Percentiles rank a stretch among this genome's conserved stretches.
phyloP scores from a whole-genome alignment of 306 rosid genomes.

The Albizia julibrissin region DNA sequence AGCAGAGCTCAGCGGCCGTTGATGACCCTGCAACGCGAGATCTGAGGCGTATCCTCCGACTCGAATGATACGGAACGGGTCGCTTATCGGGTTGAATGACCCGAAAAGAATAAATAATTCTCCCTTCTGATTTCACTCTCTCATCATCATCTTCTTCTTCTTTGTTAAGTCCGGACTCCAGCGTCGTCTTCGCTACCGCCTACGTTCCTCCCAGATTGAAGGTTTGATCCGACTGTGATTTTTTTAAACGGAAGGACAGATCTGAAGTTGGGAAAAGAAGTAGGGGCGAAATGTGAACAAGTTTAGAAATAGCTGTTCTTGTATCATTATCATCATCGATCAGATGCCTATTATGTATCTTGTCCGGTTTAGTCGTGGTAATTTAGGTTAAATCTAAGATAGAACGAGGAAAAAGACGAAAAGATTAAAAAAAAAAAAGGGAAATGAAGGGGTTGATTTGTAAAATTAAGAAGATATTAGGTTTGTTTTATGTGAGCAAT shows the following conservation, averaged over 20 bases:
- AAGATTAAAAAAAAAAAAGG: not conserved
- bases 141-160: not conserved
- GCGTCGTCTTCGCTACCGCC: not conserved
- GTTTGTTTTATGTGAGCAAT: slow-evolving; percentile 8
- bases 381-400: slow-evolving; percentile 34
- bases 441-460: slow-evolving; percentile 38
- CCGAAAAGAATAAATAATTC: not conserved
- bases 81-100: slow-evolving; percentile 10
- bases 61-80: slow-evolving; percentile 43
- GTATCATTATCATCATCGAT: not conserved
- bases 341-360: not conserved
- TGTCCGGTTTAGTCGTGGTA: slow-evolving; percentile 14
- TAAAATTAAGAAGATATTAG: slow-evolving; percentile 27
- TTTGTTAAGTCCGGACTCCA: not conserved
- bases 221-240: slow-evolving; percentile 59
- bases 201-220: slow-evolving; percentile 30
- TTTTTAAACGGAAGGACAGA: slow-evolving; percentile 78
- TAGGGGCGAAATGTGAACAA: slow-evolving; percentile 40
- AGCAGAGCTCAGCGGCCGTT: slow-evolving; percentile 33
- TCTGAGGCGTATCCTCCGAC: slow-evolving; percentile 83
- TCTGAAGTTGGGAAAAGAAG: slow-evolving; percentile 32
- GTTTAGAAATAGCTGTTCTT: not conserved
- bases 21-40: slow-evolving; percentile 85
- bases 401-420: not conserved
- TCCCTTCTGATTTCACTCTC: not conserved